phyloP scores from a whole-genome alignment of 2,329 filamentous ascomycete genomes.

The Colletotrichum destructivum region DNA sequence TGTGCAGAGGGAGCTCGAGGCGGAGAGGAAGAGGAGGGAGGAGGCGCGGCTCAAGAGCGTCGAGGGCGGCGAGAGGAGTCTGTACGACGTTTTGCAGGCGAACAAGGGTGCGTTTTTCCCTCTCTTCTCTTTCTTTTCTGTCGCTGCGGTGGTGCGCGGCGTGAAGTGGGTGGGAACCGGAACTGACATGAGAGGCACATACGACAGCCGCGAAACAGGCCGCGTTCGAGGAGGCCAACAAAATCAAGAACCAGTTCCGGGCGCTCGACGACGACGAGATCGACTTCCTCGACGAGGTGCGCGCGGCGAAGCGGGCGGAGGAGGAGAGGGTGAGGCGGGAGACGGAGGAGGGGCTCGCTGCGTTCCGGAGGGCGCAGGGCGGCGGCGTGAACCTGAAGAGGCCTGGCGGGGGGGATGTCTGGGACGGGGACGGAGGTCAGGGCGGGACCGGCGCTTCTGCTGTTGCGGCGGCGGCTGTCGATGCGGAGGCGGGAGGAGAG shows the following conservation, averaged over 20 bases:
- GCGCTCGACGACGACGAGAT: conserved; percentile 85
- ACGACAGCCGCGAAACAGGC: conserved; percentile 81
- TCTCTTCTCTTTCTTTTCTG: conserved; percentile 24
- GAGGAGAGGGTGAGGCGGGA: conserved; percentile 70
- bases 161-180: not conserved
- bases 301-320: conserved; percentile 63
- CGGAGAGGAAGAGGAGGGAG: conserved; percentile 68
- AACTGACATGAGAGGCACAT: not conserved
- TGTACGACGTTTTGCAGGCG: conserved; percentile 83
- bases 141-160: no score
- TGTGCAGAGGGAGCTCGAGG: conserved; percentile 76
- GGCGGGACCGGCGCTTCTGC: conserved; percentile 44
- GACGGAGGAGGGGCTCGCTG: conserved; percentile 69
- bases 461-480: conserved; percentile 45
- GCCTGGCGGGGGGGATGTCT: conserved; percentile 43
- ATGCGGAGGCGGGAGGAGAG: conserved; percentile 44
- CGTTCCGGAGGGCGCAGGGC: conserved; percentile 68
- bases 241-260: conserved; percentile 83
- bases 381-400: conserved; percentile 48
- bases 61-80: conserved; percentile 68
- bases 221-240: conserved; percentile 81
- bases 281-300: conserved; percentile 78
- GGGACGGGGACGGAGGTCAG: conserved; percentile 41
- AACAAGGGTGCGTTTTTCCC: conserved; percentile 76
- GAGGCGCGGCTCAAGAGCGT: conserved; percentile 62